Base-by-base conservation (phyloP, 495 filamentous ascomycete species). In the Neurospora sp. region DNA sequence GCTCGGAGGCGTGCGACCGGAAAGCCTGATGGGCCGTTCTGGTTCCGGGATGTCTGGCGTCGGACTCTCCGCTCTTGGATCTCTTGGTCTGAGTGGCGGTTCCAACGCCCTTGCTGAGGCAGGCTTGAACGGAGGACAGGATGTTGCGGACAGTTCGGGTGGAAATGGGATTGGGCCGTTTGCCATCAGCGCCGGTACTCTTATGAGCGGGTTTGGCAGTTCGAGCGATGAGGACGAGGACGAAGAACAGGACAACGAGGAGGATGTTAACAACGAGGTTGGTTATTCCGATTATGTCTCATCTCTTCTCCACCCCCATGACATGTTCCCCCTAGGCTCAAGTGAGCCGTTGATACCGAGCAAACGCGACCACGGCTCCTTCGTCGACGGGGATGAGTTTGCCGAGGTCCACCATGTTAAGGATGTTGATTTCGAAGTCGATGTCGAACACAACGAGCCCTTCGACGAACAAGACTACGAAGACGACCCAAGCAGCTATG, bases 221-320 rank as follows among this genome's bases (percentile, higher is more conserved):
- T 97, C 93, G 15, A 97, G 94, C 78, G 94, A 97, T 75, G 96
- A 98, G 77, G 96, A 98, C 72, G 96, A 99, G 75, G 96, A 98
- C 76, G 96, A 99, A 74, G 92, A 94, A 71, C 94, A 94, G 77
- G 91, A 94, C 70, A 93, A 91, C 73, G 94, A 96, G 73, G 89
- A 89, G 69, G 87, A 89, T 75, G 84, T 88, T 40, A 84, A 84
- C 73, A 85, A 83, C 66, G 85, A 87, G 85, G 85, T 87, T 78
- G 79, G 83, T 82, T 48, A 71, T 75, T 79, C 79, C 74, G 42
- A 40, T 74, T 75, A 62, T 72, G 19, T 70, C 28, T 69, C 66
- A 71, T 37, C 54, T 71, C 71, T 69, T 71, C 59, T 70, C 21
- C 59, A 28, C 4, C 70, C 39, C 24, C 70, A 38, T 72, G 54